phyloP scores from a whole-genome alignment of 345 rosid species.

The Turritis glabra region DNA sequence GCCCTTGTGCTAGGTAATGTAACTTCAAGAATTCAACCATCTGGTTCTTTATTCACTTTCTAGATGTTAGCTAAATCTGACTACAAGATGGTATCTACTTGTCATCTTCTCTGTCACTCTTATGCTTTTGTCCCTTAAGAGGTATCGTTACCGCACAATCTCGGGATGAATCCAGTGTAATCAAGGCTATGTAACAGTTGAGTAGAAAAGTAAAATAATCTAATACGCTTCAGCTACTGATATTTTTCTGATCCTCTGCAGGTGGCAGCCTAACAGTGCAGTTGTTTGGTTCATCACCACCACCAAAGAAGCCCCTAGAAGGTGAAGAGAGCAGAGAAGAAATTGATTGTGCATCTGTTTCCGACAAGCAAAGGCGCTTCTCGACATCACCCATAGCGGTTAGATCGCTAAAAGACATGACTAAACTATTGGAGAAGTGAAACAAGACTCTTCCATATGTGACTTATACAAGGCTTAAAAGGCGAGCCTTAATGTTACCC shows the following conservation, averaged over 20 bases:
- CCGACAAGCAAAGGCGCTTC: not conserved
- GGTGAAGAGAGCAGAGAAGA: not conserved
- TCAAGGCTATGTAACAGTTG: not conserved
- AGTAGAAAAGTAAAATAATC: not conserved
- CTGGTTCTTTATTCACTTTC: not conserved
- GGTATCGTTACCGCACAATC: no score
- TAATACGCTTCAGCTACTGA: not conserved
- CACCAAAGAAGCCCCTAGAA: not conserved
- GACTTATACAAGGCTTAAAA: conserved; percentile 3
- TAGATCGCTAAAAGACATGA: not conserved
- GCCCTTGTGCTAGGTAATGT: conserved; percentile 57
- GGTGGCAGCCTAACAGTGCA: conserved; percentile 1
- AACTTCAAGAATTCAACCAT: not conserved
- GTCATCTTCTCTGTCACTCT: no score
- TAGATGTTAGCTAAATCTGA: not conserved
- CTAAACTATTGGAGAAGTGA: conserved; percentile 9
- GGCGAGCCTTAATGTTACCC: not conserved
- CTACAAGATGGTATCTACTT: no score
- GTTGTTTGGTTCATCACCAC: not conserved
- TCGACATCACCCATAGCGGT: not conserved
- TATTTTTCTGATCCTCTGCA: not conserved
- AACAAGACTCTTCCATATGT: not conserved
- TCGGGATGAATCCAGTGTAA: no score
- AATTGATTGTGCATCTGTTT: not conserved
- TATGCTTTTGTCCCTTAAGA: no score